Conservation (phyloP, 495 filamentous ascomycete species). For the Hyphodiscus hymeniophilus region DNA sequence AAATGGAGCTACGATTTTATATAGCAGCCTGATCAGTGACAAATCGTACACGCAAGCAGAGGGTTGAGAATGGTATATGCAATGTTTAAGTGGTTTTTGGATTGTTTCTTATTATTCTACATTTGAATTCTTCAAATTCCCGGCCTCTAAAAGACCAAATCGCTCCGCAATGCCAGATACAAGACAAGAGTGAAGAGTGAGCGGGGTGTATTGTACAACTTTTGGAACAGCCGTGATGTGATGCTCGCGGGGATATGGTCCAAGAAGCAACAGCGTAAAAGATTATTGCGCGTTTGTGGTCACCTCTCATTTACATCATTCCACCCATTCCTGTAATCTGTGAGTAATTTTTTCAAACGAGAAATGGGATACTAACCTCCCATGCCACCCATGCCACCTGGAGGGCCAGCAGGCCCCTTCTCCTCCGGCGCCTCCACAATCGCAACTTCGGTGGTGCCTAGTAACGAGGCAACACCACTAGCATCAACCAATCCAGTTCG, state of each 20-base stretch:
- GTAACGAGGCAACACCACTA: constrained; percentile 89
- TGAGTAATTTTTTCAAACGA: neutral
- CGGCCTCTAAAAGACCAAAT: constrained; percentile 15
- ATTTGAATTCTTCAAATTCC: constrained; percentile 19
- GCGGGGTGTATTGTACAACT: constrained; percentile 24
- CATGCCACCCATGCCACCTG: constrained; percentile 58
- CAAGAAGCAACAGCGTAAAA: constrained; percentile 5
- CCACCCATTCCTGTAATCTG: constrained; percentile 26
- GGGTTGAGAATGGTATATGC: too few species aligned
- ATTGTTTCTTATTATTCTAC: constrained; percentile 18
- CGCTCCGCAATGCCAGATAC: constrained; percentile 22
- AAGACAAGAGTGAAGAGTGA: constrained; percentile 23
- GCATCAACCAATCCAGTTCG: constrained; percentile 91
- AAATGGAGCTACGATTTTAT: too few species aligned
- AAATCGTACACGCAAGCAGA: too few species aligned
- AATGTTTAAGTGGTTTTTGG: constrained; percentile 5
- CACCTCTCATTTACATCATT: constrained; percentile 39
- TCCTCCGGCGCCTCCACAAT: constrained; percentile 98
- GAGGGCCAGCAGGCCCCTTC: constrained; percentile 38
- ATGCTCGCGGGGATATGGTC: constrained; percentile 2
- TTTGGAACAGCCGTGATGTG: constrained; percentile 11
- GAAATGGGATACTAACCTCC: constrained; percentile 39
- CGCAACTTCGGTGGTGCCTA: constrained; percentile 96
- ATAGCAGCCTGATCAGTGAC: too few species aligned
- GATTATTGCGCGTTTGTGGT: constrained; percentile 15